Evolutionary conservation across 208 protist species (phyloP), one percentile per base, ranked within the genome.

Genomic region (Novymonas esmeraldas): DNA sequence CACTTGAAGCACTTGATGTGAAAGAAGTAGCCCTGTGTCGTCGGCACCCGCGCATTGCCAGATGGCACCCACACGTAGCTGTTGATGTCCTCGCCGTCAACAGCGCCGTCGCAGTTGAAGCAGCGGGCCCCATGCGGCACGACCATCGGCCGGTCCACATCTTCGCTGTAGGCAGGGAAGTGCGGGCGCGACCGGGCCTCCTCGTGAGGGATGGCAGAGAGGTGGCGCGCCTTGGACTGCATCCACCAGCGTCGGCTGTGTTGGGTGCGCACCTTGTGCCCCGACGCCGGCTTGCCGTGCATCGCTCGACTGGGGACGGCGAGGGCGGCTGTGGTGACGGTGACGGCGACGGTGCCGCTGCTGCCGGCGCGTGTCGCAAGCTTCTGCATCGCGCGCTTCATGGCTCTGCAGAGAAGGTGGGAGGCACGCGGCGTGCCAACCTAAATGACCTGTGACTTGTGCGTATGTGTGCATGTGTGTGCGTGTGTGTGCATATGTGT

Each of bases 1-100:
- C 91, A 96, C 73, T 96, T 96, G 81, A 96, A 96, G 81, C 91
- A 96, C 41, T 78, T 73, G 58, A 92, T 84, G 70, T 96, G 91
- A 64, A 96, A 96, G 56, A 96, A 94, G 77, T 96, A 96, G 36
- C 91, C 91, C 72, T 93, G 81, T 67, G 46, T 54, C 11, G 91
- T 96, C 34, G 91, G 91, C 46, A 90, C 79, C 5, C 84, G 78
- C 4, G 91, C 91, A 71, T 96, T 94, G 24, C 91, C 91, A 4
- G 91, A 73, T 1, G 91, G 91, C 13, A 96, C 82, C 89, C 91
- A 96, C 18, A 96, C 91, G 73, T 91, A 94, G 74, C 87, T 93
- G 59, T 94, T 94, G 33, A 89, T 22, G 24, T 84, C 83, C 45
- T 84, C 77, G 11, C 50, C 68, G 26, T 92, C 74, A 59, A 96